phyloP scores from a whole-genome alignment of 441 rosid species.

The Gossypium schwendimanii region DNA sequence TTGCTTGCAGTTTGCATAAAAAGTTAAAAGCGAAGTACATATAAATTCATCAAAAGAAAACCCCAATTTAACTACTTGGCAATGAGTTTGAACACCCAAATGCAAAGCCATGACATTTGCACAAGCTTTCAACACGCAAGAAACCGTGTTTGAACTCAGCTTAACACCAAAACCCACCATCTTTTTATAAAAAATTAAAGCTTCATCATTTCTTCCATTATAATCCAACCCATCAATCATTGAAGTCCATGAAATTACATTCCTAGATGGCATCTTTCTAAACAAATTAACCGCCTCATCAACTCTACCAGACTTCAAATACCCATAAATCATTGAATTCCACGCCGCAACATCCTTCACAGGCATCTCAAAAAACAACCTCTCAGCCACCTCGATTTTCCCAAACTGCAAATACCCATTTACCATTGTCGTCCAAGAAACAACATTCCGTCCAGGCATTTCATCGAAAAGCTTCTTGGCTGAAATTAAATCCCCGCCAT shows the following conservation, averaged over 20 bases:
- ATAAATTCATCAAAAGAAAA: slow-evolving; percentile 32
- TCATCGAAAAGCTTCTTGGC: slow-evolving; percentile 49
- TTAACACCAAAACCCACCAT: slow-evolving; percentile 33
- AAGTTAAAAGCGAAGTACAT: slow-evolving; percentile 41
- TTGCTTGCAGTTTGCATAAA: slow-evolving; percentile 39
- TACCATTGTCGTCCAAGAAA: slow-evolving; percentile 71
- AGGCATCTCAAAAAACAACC: slow-evolving; percentile 38
- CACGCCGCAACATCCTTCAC: slow-evolving; percentile 39
- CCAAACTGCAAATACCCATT: slow-evolving; percentile 51
- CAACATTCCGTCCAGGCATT: slow-evolving; percentile 61
- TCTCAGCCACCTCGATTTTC: slow-evolving; percentile 33
- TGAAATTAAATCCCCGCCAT: slow-evolving; percentile 44
- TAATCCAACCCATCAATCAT: slow-evolving; percentile 49
- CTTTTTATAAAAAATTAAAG: slow-evolving; percentile 26
- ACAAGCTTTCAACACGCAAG: slow-evolving; percentile 38
- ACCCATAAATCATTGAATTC: slow-evolving; percentile 65
- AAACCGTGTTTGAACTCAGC: slow-evolving; percentile 36
- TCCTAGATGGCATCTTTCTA: slow-evolving; percentile 31
- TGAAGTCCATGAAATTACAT: slow-evolving; percentile 57
- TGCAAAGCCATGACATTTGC: slow-evolving; percentile 33
- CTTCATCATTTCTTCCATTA: slow-evolving; percentile 35
- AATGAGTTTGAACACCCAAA: slow-evolving; percentile 43
- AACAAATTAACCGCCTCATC: slow-evolving; percentile 40
- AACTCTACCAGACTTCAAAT: slow-evolving; percentile 35
- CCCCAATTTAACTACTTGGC: slow-evolving; percentile 38